These are phyloP conservation scores for Leccinum fuscescens DNA, from an alignment of 1,284 basidiomycete species.

Conservation along the genomic window DNA sequence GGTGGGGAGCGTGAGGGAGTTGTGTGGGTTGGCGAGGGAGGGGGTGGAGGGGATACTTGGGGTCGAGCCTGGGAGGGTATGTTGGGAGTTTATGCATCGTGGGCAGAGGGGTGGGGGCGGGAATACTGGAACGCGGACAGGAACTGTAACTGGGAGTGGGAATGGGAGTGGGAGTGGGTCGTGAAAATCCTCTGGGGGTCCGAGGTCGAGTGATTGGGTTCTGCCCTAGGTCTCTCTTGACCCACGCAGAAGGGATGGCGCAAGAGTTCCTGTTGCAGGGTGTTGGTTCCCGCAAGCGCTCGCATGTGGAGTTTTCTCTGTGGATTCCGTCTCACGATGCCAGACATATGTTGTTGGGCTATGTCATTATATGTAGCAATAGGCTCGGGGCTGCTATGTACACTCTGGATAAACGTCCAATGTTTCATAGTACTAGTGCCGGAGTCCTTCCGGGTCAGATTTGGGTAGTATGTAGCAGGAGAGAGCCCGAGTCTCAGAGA, in stretches of 20 bases:
- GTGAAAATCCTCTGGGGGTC: too few species aligned
- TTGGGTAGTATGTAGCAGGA: too few species aligned
- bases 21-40: slow-evolving; percentile 66
- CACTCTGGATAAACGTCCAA: too few species aligned
- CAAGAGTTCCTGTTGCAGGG: not conserved
- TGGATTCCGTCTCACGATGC: not conserved
- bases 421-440: too few species aligned
- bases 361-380: too few species aligned
- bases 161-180: too few species aligned
- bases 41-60: slow-evolving; percentile 80
- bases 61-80: slow-evolving; percentile 75
- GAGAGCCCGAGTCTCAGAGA: too few species aligned
- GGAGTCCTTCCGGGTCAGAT: too few species aligned
- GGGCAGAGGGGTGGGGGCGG: slow-evolving; percentile 44
- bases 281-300: too few species aligned
- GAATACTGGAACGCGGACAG: not conserved
- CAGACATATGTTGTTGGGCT: too few species aligned
- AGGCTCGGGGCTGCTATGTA: too few species aligned
- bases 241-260: not conserved
- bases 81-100: slow-evolving; percentile 78
- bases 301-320: not conserved
- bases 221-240: not conserved
- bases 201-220: not conserved
- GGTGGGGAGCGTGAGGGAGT: slow-evolving; percentile 71
- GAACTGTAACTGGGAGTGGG: too few species aligned